Evolutionary conservation across 1,284 basidiomycete genomes (phyloP).

Genomic region (Rhodotorula sp.): DNA sequence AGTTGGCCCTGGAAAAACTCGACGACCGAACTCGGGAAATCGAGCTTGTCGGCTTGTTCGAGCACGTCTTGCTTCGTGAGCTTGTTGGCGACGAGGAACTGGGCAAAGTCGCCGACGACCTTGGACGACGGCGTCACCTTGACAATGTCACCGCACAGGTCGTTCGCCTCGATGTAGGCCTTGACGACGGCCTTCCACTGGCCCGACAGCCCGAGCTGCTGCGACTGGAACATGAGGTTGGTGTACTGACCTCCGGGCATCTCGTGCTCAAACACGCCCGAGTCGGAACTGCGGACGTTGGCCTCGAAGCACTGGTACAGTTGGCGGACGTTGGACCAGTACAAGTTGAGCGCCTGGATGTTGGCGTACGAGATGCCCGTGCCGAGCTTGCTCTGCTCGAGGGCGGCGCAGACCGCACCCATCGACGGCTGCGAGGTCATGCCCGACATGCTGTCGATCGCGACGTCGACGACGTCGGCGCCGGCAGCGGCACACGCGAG

Average conservation of each 20-base stretch:
- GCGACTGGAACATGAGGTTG: slow-evolving; percentile 82
- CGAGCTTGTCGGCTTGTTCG: slow-evolving; percentile 79
- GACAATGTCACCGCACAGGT: slow-evolving; percentile 95
- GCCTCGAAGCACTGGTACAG: slow-evolving; percentile 98
- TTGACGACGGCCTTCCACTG: slow-evolving; percentile 97
- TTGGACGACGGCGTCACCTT: slow-evolving; percentile 99
- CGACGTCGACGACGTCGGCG: slow-evolving; percentile 96
- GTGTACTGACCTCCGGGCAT: slow-evolving; percentile 82
- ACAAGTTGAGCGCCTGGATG: slow-evolving; percentile 94
- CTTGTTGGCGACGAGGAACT: slow-evolving; percentile 81
- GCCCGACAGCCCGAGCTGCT: slow-evolving; percentile 92
- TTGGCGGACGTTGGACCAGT: slow-evolving; percentile 96
- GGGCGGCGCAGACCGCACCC: slow-evolving; percentile 89
- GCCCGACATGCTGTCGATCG: slow-evolving; percentile 99
- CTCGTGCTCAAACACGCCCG: slow-evolving; percentile 95
- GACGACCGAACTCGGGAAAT: slow-evolving; percentile 78
- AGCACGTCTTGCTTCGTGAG: slow-evolving; percentile 82
- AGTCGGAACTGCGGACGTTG: slow-evolving; percentile 83
- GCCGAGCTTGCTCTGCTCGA: slow-evolving; percentile 92
- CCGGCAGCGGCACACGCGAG: slow-evolving; percentile 91
- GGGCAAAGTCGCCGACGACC: slow-evolving; percentile 96
- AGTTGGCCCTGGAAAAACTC: slow-evolving; percentile 73
- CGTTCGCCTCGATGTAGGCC: slow-evolving; percentile 96
- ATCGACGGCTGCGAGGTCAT: slow-evolving; percentile 98
- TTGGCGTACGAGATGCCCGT: slow-evolving; percentile 97